Conservation (phyloP, 2,329 filamentous ascomycete species). For the Hyphodiscus sp. region DNA sequence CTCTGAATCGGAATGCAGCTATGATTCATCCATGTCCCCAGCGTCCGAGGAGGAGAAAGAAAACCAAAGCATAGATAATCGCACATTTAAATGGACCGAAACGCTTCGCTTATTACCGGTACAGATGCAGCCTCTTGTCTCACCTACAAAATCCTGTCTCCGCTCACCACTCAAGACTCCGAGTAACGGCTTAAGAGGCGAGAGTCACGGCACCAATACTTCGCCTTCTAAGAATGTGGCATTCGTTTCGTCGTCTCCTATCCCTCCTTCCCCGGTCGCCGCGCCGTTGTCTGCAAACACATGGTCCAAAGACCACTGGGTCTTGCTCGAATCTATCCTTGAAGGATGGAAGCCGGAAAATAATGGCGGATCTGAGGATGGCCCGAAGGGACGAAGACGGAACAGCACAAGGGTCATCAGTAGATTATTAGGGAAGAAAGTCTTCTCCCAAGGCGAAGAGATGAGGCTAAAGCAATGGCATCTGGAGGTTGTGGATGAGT, state of each 20-base stretch:
- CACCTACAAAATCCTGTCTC: constrained; percentile 28
- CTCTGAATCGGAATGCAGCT: constrained; percentile 4
- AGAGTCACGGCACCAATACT: background rate
- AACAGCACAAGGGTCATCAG: constrained; percentile 27
- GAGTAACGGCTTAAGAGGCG: background rate
- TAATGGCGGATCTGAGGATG: constrained; percentile 3
- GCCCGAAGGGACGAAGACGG: constrained; percentile 10
- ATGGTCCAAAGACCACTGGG: constrained; percentile 29
- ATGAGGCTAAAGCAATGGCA: constrained; percentile 30
- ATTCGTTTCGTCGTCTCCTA: constrained; percentile 29
- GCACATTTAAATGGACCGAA: constrained; percentile 24
- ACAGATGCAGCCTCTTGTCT: constrained; percentile 5
- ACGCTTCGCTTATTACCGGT: constrained; percentile 7
- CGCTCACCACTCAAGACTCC: constrained; percentile 25
- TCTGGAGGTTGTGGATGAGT: constrained; percentile 30
- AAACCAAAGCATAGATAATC: constrained; percentile 8
- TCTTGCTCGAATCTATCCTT: constrained; percentile 24
- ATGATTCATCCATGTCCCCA: constrained; percentile 6
- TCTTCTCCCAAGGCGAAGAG: constrained; percentile 17
- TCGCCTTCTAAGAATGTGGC: constrained; percentile 26
- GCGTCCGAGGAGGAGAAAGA: constrained; percentile 12
- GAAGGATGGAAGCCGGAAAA: constrained; percentile 24
- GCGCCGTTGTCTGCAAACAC: constrained; percentile 19
- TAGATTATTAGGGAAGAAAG: constrained; percentile 25
- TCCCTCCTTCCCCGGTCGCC: constrained; percentile 14